Percentiles rank a stretch among this genome's conserved stretches.
Conservation (phyloP, 1,284 basidiomycete species). For the Rhodotorula sp. region DNA sequence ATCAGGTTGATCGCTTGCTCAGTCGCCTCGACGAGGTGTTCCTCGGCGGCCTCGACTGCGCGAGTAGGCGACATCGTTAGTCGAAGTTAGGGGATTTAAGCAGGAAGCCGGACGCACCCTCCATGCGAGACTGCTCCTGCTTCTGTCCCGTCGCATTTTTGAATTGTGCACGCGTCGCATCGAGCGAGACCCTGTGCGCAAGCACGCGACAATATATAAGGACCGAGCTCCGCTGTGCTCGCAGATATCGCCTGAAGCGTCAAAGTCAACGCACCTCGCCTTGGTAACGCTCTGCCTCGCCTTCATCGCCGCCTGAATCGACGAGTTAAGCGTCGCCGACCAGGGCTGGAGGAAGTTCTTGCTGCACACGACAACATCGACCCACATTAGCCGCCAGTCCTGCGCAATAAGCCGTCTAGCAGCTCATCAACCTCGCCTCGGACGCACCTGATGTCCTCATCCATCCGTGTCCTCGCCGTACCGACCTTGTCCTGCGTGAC, state of each 20-base stretch:
- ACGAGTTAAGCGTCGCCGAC: slow-evolving; percentile 78
- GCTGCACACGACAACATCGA: slow-evolving; percentile 44
- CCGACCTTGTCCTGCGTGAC: slow-evolving; percentile 84
- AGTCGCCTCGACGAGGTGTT: slow-evolving; percentile 93
- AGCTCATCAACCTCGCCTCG: neutral
- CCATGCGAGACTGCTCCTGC: slow-evolving; percentile 76
- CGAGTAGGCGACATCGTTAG: slow-evolving; percentile 39
- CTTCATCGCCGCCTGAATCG: slow-evolving; percentile 82
- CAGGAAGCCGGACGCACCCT: slow-evolving; percentile 17
- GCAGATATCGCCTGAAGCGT: too few species aligned
- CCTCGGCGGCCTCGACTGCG: slow-evolving; percentile 92
- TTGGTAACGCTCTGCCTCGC: slow-evolving; percentile 81
- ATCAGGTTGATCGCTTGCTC: slow-evolving; percentile 96
- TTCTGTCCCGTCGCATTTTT: slow-evolving; percentile 70
- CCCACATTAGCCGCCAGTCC: neutral
- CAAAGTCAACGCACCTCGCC: slow-evolving; percentile 63
- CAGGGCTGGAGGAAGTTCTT: slow-evolving; percentile 82
- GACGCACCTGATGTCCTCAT: slow-evolving; percentile 19
- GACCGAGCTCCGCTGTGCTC: too few species aligned
- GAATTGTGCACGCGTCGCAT: slow-evolving; percentile 56
- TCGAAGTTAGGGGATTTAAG: neutral
- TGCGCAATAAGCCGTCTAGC: neutral
- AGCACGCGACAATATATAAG: too few species aligned
- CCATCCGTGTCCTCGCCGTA: slow-evolving; percentile 59
- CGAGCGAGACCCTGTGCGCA: slow-evolving; percentile 31